phyloP scores from a whole-genome alignment of 164 flowering plant genomes.

The Macadamia tetraphylla region DNA sequence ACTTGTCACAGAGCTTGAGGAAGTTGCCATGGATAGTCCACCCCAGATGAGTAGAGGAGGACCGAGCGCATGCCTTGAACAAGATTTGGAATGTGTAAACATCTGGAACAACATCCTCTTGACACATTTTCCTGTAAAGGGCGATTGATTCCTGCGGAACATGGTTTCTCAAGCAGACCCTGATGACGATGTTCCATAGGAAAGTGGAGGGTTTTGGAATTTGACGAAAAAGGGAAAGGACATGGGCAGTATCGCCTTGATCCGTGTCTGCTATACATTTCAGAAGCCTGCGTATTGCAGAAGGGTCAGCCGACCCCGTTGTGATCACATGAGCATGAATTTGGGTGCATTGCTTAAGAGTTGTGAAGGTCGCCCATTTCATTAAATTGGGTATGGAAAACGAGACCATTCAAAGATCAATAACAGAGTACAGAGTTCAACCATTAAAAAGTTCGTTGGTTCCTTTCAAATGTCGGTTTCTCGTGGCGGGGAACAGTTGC shows the following conservation, averaged over 20 bases:
- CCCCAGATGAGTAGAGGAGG: neutral
- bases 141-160: constrained; percentile 7
- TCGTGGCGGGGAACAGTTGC: too few species aligned
- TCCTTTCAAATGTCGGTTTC: too few species aligned
- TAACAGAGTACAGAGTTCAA: too few species aligned
- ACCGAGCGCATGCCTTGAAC: constrained; percentile 18
- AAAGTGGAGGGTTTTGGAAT: constrained; percentile 10
- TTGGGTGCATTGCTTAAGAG: neutral
- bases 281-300: neutral
- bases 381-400: neutral
- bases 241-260: constrained; percentile 2
- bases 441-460: too few species aligned
- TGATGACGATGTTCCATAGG: constrained; percentile 18
- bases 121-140: constrained; percentile 13
- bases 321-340: neutral
- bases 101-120: constrained; percentile 1
- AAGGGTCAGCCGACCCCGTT: neutral
- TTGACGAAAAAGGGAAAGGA: constrained; percentile 7
- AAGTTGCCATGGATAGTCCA: constrained; percentile 11
- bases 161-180: constrained; percentile 9
- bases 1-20: neutral
- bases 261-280: constrained; percentile 6
- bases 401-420: neutral
- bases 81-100: constrained; percentile 13
- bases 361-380: neutral